Evolutionary conservation across 2,329 filamentous ascomycete genomes (phyloP).

Genomic region (Clonostachys byssicola): DNA sequence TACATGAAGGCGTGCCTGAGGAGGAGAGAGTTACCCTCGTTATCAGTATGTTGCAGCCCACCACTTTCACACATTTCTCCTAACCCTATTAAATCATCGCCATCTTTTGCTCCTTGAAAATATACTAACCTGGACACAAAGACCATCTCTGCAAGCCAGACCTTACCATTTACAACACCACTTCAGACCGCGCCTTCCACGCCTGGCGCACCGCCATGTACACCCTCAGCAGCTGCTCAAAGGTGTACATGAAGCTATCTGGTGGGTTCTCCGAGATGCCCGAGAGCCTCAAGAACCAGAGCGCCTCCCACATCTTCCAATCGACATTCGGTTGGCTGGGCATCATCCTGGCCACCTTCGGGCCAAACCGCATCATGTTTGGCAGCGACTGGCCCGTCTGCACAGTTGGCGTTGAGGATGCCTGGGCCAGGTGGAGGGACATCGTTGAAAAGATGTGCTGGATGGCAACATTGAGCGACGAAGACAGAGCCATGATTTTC

Average conservation of each 20-base stretch:
- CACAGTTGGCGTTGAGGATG: slow-evolving; percentile 52
- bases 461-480: slow-evolving; percentile 55
- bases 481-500: slow-evolving; percentile 66
- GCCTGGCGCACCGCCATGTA: slow-evolving; percentile 69
- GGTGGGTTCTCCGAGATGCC: slow-evolving; percentile 80
- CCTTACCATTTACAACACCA: slow-evolving; percentile 56
- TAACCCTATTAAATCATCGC: not conserved
- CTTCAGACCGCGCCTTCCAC: slow-evolving; percentile 53
- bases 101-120: not conserved
- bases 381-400: slow-evolving; percentile 94
- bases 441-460: slow-evolving; percentile 66
- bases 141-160: slow-evolving; percentile 91
- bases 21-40: slow-evolving; percentile 62
- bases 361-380: slow-evolving; percentile 74
- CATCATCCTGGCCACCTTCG: slow-evolving; percentile 69
- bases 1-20: slow-evolving; percentile 57
- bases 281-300: slow-evolving; percentile 40
- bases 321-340: slow-evolving; percentile 67
- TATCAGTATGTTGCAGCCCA: slow-evolving; percentile 52
- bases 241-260: slow-evolving; percentile 88
- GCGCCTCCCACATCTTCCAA: slow-evolving; percentile 54
- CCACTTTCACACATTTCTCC: not conserved
- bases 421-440: slow-evolving; percentile 73
- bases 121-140: slow-evolving; percentile 23
- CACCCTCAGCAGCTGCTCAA: slow-evolving; percentile 58